Evolutionary conservation across 2,329 filamentous ascomycete genomes (phyloP), one percentile per base, ranked within the genome.

Genomic region (Scedosporium aurantiacum): DNA sequence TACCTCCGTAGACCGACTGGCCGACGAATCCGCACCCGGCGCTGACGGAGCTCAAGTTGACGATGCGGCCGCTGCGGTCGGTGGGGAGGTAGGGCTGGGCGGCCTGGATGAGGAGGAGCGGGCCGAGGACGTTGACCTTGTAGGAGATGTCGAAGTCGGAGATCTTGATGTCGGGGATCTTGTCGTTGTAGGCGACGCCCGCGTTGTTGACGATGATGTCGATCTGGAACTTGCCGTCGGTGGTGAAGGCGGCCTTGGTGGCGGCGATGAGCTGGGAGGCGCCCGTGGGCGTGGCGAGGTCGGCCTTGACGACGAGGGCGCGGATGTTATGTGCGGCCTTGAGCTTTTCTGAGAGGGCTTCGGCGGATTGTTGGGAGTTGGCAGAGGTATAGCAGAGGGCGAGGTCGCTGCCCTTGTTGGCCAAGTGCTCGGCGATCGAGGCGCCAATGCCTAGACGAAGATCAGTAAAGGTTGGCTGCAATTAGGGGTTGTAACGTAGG

Each of bases 201-300:
- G 91, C 91, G 72, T 95, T 96, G 81, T 96, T 95, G 77, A 96
- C 78, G 60, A 96, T 77, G 64, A 96, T 90, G 74, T 95, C 90
- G 68, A 96, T 81, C 68, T 87, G 83, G 70, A 91, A 83, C 5
- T 58, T 63, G 61, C 77, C 76, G 63, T 79, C 70, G 7, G 79
- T 62, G 45, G 65, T 70, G 73, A 89, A 86, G 68, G 84, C 77
- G 65, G 83, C 78, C 66, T 82, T 79, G 4, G 84, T 79, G 0
- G 79, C 79, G 25, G 76, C 74, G 66, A 91, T 73, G 59, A 91
- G 79, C 50, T 81, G 74, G 5, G 79, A 75, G 2, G 86, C 84
- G 1, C 85, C 85, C 5, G 78, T 78, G 40, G 83, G 77, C 1
- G 81, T 79, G 65, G 83, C 81, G 68, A 93, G 82, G 73, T 91